Evolutionary conservation across 1,284 basidiomycete genomes (phyloP).

Genomic region (Pseudozyma thailandica): DNA sequence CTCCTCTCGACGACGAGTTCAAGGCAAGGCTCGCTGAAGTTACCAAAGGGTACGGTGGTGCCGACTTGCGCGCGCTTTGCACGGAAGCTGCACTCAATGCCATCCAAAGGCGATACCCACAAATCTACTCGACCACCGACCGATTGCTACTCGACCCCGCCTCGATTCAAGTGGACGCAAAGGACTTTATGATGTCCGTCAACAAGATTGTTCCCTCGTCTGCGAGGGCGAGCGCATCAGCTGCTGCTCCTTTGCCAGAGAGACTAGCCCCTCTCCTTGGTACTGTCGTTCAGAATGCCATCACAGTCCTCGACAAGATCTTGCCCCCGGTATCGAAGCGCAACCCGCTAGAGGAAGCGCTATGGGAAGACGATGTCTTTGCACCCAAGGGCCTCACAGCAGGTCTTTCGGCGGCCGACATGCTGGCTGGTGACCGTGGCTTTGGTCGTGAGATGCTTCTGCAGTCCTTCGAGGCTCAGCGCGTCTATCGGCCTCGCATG

Average conservation of each 20-base stretch:
- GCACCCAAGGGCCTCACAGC: slow-evolving; percentile 73
- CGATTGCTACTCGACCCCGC: slow-evolving; percentile 86
- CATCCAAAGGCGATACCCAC: slow-evolving; percentile 93
- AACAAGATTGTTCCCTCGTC: slow-evolving; percentile 87
- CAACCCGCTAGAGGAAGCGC: slow-evolving; percentile 85
- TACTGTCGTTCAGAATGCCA: slow-evolving; percentile 77
- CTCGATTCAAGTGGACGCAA: slow-evolving; percentile 83
- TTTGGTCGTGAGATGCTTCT: slow-evolving; percentile 63
- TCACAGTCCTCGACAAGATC: slow-evolving; percentile 73
- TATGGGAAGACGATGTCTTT: slow-evolving; percentile 73
- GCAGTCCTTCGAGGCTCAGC: slow-evolving; percentile 87
- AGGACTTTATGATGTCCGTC: slow-evolving; percentile 97
- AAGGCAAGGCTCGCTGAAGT: slow-evolving; percentile 81
- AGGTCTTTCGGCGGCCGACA: slow-evolving; percentile 43
- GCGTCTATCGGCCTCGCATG: slow-evolving; percentile 89
- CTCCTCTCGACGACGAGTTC: slow-evolving; percentile 77
- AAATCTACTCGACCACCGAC: slow-evolving; percentile 93
- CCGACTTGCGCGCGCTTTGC: slow-evolving; percentile 78
- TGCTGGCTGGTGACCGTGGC: slow-evolving; percentile 45
- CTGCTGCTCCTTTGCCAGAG: slow-evolving; percentile 82
- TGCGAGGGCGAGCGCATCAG: slow-evolving; percentile 85
- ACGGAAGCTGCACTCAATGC: slow-evolving; percentile 97
- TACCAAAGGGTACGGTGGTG: slow-evolving; percentile 98
- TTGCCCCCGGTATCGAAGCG: slow-evolving; percentile 68
- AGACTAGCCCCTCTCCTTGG: slow-evolving; percentile 86